phyloP scores from a whole-genome alignment of 1,284 basidiomycete genomes.

The Ganoderma sp. region DNA sequence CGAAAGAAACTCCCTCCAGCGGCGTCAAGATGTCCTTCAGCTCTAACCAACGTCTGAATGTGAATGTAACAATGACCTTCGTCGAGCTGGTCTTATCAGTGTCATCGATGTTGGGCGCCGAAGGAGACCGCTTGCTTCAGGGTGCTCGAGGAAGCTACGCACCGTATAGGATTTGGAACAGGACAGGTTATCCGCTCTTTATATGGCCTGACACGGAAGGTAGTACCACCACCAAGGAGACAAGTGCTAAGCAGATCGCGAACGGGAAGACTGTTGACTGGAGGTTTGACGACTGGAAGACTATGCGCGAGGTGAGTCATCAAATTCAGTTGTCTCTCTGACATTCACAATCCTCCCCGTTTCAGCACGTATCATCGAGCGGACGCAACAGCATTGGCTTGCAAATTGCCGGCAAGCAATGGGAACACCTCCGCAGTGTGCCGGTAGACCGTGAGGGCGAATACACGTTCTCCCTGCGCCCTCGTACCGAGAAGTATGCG shows the following conservation, averaged over 20 bases:
- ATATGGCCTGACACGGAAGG: conserved; percentile 83
- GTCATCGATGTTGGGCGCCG: conserved; percentile 73
- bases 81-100: conserved; percentile 86
- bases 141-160: conserved; percentile 87
- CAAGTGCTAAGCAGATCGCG: conserved; percentile 59
- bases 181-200: conserved; percentile 84
- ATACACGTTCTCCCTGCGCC: conserved; percentile 86
- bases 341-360: background rate
- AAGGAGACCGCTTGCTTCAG: conserved; percentile 74
- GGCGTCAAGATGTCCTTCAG: conserved; percentile 70
- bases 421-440: conserved; percentile 90
- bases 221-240: conserved; percentile 52
- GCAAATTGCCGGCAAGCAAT: conserved; percentile 85
- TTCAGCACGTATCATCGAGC: conserved; percentile 79
- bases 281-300: conserved; percentile 98
- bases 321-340: background rate
- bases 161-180: conserved; percentile 92
- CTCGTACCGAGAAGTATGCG: conserved; percentile 75
- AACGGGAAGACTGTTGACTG: conserved; percentile 89
- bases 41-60: conserved; percentile 86
- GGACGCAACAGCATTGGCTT: conserved; percentile 86
- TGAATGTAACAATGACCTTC: conserved; percentile 93
- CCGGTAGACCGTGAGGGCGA: conserved; percentile 96
- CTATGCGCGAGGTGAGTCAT: conserved; percentile 84
- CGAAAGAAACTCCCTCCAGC: conserved; percentile 57